Conservation (phyloP, 164 flowering plant species). For the Aristolochia fimbriata region DNA sequence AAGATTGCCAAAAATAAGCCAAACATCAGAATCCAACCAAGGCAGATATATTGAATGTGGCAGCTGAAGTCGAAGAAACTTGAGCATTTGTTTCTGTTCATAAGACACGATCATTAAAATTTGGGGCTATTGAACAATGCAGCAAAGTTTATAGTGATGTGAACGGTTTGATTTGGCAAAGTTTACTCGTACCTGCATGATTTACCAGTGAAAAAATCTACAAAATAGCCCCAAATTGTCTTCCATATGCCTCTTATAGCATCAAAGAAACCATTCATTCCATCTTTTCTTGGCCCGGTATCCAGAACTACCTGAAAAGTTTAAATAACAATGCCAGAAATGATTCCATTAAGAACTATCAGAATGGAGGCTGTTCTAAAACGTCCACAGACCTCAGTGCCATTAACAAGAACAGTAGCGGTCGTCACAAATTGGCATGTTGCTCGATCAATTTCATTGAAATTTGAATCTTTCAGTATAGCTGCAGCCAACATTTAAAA, state of each 20-base stretch:
- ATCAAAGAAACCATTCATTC: slow-evolving; percentile 47
- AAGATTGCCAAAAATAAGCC: slow-evolving; percentile 61
- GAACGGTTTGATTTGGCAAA: too few species aligned
- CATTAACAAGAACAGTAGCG: slow-evolving; percentile 72
- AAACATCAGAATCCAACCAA: slow-evolving; percentile 72
- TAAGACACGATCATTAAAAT: neutral
- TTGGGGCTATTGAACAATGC: neutral
- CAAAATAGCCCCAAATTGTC: slow-evolving; percentile 43
- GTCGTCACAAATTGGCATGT: slow-evolving; percentile 89
- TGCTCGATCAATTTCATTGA: slow-evolving; percentile 82
- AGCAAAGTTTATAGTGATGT: too few species aligned
- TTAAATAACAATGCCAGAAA: too few species aligned
- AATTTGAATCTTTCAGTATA: slow-evolving; percentile 82
- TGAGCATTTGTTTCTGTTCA: slow-evolving; percentile 55
- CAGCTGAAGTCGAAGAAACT: slow-evolving; percentile 83
- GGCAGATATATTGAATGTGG: slow-evolving; percentile 78
- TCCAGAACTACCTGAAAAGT: slow-evolving; percentile 36
- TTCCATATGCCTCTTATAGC: slow-evolving; percentile 50
- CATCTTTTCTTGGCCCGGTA: slow-evolving; percentile 38
- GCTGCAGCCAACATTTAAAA: slow-evolving; percentile 44
- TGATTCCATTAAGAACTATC: too few species aligned
- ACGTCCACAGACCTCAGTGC: slow-evolving; percentile 52
- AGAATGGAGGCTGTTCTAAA: neutral
- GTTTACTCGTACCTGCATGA: slow-evolving; percentile 73
- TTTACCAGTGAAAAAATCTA: slow-evolving; percentile 68